These are phyloP conservation scores for Calonectria honghensis DNA, from an alignment of 2,329 filamentous ascomycete genomes.

Conservation along the genomic window DNA sequence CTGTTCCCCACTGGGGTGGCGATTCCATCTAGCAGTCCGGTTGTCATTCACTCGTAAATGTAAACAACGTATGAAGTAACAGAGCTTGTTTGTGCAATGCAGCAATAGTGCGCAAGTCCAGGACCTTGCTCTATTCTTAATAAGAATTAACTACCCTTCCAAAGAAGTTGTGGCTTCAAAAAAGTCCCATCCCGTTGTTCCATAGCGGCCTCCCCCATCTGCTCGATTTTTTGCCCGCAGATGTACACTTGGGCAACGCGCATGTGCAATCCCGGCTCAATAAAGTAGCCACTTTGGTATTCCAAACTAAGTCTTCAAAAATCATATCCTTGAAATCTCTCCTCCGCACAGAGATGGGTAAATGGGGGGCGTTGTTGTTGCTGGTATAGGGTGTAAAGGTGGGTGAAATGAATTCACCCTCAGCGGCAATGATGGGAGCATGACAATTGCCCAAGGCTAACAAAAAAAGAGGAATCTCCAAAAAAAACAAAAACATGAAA, in stretches of 20 bases:
- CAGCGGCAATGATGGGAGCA: constrained; percentile 30
- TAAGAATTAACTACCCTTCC: constrained; percentile 23
- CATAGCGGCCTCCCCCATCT: constrained; percentile 34
- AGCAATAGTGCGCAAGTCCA: constrained; percentile 26
- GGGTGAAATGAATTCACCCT: constrained; percentile 13
- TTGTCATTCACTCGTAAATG: background rate
- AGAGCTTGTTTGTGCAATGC: constrained; percentile 9
- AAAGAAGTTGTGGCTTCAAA: constrained; percentile 34
- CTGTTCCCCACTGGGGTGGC: background rate
- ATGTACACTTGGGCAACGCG: constrained; percentile 40
- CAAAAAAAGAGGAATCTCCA: constrained; percentile 41
- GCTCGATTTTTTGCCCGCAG: constrained; percentile 36
- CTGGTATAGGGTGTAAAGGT: constrained; percentile 25
- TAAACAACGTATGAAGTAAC: background rate
- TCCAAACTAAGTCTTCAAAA: constrained; percentile 36
- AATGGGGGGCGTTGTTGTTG: constrained; percentile 12
- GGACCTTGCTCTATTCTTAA: constrained; percentile 31
- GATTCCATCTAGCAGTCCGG: background rate
- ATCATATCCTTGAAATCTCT: constrained; percentile 26
- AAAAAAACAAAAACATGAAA: constrained; percentile 35
- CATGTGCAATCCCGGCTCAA: constrained; percentile 21
- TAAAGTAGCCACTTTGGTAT: constrained; percentile 30
- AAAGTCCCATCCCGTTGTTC: constrained; percentile 39
- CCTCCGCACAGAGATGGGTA: constrained; percentile 10
- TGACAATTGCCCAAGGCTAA: constrained; percentile 46